These are phyloP conservation scores for Colletotrichum echinochloae DNA, from an alignment of 2,329 filamentous ascomycete species.

Conservation along the genomic window DNA sequence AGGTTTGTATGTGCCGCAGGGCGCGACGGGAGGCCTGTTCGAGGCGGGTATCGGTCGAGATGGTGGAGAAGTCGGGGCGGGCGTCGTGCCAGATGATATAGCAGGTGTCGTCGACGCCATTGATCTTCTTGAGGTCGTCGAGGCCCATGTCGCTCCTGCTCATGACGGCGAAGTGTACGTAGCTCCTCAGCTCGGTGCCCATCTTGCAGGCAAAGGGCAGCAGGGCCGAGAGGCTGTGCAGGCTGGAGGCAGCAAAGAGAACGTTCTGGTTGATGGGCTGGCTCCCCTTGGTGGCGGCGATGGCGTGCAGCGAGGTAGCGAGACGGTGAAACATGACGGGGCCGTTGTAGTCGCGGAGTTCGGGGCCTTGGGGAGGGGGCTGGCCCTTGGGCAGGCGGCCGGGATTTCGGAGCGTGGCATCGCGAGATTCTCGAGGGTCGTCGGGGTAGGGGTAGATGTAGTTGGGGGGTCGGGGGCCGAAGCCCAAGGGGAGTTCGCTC, in stretches of 20 bases:
- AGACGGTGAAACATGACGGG: conserved; percentile 77
- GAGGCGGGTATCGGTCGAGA: conserved; percentile 78
- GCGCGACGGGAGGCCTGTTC: conserved; percentile 72
- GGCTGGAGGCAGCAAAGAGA: conserved; percentile 80
- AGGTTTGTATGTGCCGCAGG: conserved; percentile 77
- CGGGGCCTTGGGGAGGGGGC: conserved; percentile 37
- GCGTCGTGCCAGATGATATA: conserved; percentile 77
- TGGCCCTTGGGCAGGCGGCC: conserved; percentile 39
- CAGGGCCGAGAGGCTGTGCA: conserved; percentile 78
- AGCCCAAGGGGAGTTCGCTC: conserved; percentile 68
- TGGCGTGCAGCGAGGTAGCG: conserved; percentile 70
- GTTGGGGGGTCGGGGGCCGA: conserved; percentile 49
- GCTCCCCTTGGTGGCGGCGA: conserved; percentile 65
- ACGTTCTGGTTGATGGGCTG: conserved; percentile 74
- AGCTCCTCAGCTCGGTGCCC: conserved; percentile 74
- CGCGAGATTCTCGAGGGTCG: conserved; percentile 27
- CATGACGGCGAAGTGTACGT: conserved; percentile 86
- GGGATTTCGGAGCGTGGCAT: conserved; percentile 18
- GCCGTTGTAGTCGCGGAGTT: conserved; percentile 69
- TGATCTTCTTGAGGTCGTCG: conserved; percentile 77
- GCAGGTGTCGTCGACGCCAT: conserved; percentile 81
- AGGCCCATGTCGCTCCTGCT: conserved; percentile 78
- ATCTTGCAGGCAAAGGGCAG: conserved; percentile 90
- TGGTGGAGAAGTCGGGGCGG: conserved; percentile 77
- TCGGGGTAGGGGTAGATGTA: conserved; percentile 50